These are phyloP conservation scores for Piromyces finnis DNA, from an alignment of 192 early-diverging fungal genomes.

Conservation along the genomic window DNA sequence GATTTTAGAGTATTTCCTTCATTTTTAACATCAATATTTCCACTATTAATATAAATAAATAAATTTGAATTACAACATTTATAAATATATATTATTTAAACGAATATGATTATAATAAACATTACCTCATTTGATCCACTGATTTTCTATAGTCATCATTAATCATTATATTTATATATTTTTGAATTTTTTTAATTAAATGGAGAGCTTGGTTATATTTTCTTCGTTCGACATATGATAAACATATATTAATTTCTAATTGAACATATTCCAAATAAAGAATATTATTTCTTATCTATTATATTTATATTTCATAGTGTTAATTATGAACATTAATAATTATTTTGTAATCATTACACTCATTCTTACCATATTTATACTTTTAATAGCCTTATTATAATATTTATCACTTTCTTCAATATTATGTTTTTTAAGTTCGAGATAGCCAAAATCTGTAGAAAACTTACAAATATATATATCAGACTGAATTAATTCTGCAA, in stretches of 20 bases:
- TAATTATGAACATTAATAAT: too few relatives aligned
- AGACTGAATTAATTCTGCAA: background rate
- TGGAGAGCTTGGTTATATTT: background rate
- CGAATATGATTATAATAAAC: too few relatives aligned
- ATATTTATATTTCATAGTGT: too few relatives aligned
- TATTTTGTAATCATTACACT: too few relatives aligned
- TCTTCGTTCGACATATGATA: background rate
- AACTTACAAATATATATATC: background rate
- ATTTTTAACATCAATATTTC: background rate
- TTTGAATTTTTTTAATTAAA: background rate
- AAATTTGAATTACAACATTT: too few relatives aligned
- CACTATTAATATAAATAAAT: background rate
- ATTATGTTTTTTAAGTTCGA: background rate
- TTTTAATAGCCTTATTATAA: background rate
- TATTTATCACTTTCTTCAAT: background rate
- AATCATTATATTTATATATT: background rate
- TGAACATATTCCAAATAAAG: background rate
- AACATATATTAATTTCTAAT: background rate
- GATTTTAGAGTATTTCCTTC: background rate
- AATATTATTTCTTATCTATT: background rate
- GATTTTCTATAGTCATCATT: background rate
- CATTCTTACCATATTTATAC: background rate
- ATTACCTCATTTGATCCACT: background rate
- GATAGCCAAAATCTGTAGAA: background rate
- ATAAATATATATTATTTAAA: too few relatives aligned